Conservation (phyloP, 768 basidiomycete species). For the Mycena amicta region DNA sequence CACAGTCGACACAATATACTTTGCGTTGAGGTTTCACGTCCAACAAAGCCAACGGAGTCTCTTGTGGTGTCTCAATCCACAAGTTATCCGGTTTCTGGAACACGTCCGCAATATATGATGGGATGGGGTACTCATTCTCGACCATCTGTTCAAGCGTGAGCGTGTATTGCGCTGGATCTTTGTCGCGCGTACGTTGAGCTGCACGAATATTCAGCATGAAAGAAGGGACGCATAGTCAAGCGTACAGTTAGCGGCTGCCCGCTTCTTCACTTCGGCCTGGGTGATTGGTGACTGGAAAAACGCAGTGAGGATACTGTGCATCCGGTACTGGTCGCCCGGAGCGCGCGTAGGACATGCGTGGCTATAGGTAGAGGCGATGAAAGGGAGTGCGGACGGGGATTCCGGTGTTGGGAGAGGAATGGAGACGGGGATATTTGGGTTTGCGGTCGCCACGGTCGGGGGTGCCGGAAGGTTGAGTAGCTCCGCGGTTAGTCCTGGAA, state of each 20-base stretch:
- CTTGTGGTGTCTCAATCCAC: constrained; percentile 83
- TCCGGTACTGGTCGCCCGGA: constrained; percentile 81
- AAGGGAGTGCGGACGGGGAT: constrained; percentile 52
- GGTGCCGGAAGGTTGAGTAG: constrained; percentile 71
- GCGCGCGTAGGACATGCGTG: constrained; percentile 93
- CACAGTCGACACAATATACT: constrained; percentile 91
- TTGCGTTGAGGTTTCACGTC: constrained; percentile 39
- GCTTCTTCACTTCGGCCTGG: constrained; percentile 74
- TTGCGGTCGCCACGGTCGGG: constrained; percentile 66
- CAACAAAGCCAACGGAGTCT: constrained; percentile 32
- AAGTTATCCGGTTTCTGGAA: constrained; percentile 59
- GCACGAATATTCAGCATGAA: constrained; percentile 13
- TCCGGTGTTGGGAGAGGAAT: constrained; percentile 38
- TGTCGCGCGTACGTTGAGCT: constrained; percentile 66
- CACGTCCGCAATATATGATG: constrained; percentile 79
- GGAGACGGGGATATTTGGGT: constrained; percentile 57
- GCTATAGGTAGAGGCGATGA: constrained; percentile 79
- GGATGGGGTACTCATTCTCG: constrained; percentile 91
- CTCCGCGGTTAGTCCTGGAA: constrained; percentile 84
- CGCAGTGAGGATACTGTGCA: constrained; percentile 83
- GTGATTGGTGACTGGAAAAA: constrained; percentile 85
- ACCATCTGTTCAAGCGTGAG: constrained; percentile 85
- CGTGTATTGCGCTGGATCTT: constrained; percentile 70
- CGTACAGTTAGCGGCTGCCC: constrained; percentile 49
- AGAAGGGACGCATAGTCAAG: constrained; percentile 7